These are phyloP conservation scores for Arabidopsis thaliana DNA, from an alignment of 345 rosid genomes.

Conservation along the genomic window DNA sequence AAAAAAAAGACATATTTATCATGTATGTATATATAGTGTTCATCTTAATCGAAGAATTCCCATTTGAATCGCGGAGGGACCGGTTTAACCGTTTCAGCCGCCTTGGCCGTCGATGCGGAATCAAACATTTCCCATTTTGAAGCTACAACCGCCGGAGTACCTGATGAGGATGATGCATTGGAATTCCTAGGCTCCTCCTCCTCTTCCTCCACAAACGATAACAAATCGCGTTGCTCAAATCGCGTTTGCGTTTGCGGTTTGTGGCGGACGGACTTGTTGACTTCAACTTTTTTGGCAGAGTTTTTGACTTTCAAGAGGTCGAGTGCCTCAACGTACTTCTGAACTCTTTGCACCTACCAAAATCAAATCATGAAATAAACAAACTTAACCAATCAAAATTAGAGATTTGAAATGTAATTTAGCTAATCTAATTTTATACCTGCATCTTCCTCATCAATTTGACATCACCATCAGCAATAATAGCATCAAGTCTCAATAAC, in stretches of 20 bases:
- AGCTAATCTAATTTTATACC: slow-evolving; percentile 46
- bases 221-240: slow-evolving; percentile 40
- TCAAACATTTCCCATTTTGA: slow-evolving; percentile 93
- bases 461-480: slow-evolving; percentile 84
- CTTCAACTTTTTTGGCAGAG: slow-evolving; percentile 52
- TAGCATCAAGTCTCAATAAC: slow-evolving; percentile 83
- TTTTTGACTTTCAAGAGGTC: slow-evolving; percentile 83
- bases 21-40: slow-evolving; percentile 20
- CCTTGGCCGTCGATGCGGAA: slow-evolving; percentile 50
- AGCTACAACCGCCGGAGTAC: slow-evolving; percentile 61
- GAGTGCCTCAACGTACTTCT: slow-evolving; percentile 84
- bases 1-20: slow-evolving; percentile 19
- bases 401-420: background rate
- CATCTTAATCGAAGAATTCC: slow-evolving; percentile 81
- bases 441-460: slow-evolving; percentile 96
- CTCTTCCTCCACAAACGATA: slow-evolving; percentile 47
- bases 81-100: slow-evolving; percentile 44
- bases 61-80: slow-evolving; percentile 80
- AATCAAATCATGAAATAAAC: slow-evolving; percentile 21
- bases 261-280: slow-evolving; percentile 50
- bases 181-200: slow-evolving; percentile 49
- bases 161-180: slow-evolving; percentile 42
- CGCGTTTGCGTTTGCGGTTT: slow-evolving; percentile 46
- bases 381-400: background rate
- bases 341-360: slow-evolving; percentile 86